A percentile compares a stretch with the other conserved stretches of the same genome.
These are phyloP conservation scores for Saturnispora sanitii DNA, from an alignment of 805 yeast genomes.

Conservation along the genomic window DNA sequence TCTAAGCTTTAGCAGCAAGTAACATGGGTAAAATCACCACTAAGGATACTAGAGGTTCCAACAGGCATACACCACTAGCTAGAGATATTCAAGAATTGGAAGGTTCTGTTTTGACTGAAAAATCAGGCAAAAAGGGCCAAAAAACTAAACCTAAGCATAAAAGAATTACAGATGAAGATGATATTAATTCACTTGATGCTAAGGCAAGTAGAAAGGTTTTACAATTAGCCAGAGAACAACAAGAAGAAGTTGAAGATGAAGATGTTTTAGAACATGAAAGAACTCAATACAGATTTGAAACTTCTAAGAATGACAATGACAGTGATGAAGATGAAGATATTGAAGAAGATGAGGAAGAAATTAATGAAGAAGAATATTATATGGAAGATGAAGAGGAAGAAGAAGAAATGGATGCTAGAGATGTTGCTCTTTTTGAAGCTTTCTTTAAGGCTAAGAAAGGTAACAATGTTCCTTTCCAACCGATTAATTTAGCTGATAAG, in stretches of 20 bases:
- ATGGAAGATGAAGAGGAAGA: slow-evolving; percentile 40
- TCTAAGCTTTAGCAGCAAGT: neutral
- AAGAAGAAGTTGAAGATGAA: slow-evolving; percentile 76
- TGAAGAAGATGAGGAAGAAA: slow-evolving; percentile 21
- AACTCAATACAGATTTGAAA: slow-evolving; percentile 24
- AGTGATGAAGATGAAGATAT: slow-evolving; percentile 24
- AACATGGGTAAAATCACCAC: slow-evolving; percentile 60
- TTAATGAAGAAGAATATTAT: slow-evolving; percentile 30
- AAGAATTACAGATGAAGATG: slow-evolving; percentile 37
- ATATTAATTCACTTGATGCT: slow-evolving; percentile 69
- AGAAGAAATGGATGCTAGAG: slow-evolving; percentile 63
- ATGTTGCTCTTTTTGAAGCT: slow-evolving; percentile 73
- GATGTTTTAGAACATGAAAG: slow-evolving; percentile 29
- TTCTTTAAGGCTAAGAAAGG: slow-evolving; percentile 39
- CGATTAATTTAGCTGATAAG: slow-evolving; percentile 79
- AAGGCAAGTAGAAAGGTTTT: slow-evolving; percentile 74
- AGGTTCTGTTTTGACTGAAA: slow-evolving; percentile 42
- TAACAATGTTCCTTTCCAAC: slow-evolving; percentile 26
- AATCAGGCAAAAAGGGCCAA: slow-evolving; percentile 7
- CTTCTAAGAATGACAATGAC: slow-evolving; percentile 22
- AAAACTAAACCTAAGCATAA: slow-evolving; percentile 10
- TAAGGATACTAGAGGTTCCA: slow-evolving; percentile 40
- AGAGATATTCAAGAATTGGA: slow-evolving; percentile 67
- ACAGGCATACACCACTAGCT: slow-evolving; percentile 73
- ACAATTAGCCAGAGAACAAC: slow-evolving; percentile 86